Base-by-base conservation (phyloP, 352 stramenopile species). In the Globisporangium barbulae region DNA sequence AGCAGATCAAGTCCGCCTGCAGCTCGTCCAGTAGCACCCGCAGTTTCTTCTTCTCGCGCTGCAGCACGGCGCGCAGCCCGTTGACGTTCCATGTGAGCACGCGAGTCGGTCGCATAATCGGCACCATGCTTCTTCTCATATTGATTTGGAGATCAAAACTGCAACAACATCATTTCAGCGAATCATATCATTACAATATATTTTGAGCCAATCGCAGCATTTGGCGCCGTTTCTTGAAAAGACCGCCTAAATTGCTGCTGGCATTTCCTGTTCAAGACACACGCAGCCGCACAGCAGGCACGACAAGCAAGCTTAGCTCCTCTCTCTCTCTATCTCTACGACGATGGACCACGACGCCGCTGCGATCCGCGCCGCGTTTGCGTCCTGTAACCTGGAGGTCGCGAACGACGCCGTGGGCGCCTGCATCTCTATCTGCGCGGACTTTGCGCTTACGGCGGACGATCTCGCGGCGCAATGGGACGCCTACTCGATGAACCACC, bases 71-170 rank as follows among this genome's bases (percentile, higher is more conserved):
- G 59, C 85, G 83, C 68, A 95, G 72, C 22, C 87, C 87, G 69
- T 95, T 95, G 59, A 95, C 73, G 68, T 95, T 95, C 87, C 87
- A 95, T n/a, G 83, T 91, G 71, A 92, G 52, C 61, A 93, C 63
- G 53, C 74, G 77, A 41, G 89, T 54, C 42, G 49, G 35, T n/a
- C 63, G 69, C 44, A 63, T 50, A 57, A 68, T 66, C 22, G 15
- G 5, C 33, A n/a, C 22, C 15, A 54, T 15, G 22, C 15, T n/a
- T 2, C 10, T 2, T 55, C 22, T 55, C 25, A 2, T 13, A 39
- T 15, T 54, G 21, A 52, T 53, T 53, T 8, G 21, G 9, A 53
- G 12, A 41, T 41, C 35, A 41, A 41, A 41, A 41, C 35, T 31
- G 22, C 13, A 17, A 2, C 39, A 45, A 45, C 5, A 4, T 44